phyloP scores from a whole-genome alignment of 495 filamentous ascomycete genomes.

The Penicillium daleae region DNA sequence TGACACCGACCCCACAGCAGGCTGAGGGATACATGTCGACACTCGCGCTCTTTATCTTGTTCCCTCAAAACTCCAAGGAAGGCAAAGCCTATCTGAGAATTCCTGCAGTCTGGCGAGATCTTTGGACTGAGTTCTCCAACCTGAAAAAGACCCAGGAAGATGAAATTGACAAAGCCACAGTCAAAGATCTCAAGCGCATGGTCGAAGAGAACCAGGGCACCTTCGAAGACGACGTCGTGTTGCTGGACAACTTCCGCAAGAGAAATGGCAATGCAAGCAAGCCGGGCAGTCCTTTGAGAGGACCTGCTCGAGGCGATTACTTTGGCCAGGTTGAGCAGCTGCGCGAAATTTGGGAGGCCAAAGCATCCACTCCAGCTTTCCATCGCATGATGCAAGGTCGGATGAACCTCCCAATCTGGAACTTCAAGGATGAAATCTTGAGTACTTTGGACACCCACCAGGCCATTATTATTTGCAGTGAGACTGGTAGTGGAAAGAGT shows the following conservation, averaged over 20 bases:
- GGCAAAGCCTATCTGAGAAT: conserved; percentile 82
- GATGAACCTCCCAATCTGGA: conserved; percentile 85
- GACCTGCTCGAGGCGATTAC: conserved; percentile 42
- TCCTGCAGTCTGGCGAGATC: conserved; percentile 77
- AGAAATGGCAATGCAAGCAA: conserved; percentile 61
- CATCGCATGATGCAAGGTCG: conserved; percentile 56
- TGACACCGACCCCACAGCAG: conserved; percentile 77
- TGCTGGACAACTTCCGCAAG: conserved; percentile 66
- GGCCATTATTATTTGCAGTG: conserved; percentile 88
- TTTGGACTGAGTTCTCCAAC: conserved; percentile 79
- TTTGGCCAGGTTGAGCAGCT: conserved; percentile 52
- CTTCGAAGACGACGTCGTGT: conserved; percentile 71
- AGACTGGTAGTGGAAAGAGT: conserved; percentile 96
- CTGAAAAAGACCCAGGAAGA: conserved; percentile 70
- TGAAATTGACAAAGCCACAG: conserved; percentile 63
- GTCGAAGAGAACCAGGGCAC: conserved; percentile 47
- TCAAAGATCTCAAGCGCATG: conserved; percentile 55
- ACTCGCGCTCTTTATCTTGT: conserved; percentile 77
- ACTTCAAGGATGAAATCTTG: conserved; percentile 76
- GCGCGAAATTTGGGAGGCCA: conserved; percentile 70
- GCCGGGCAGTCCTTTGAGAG: conserved; percentile 43
- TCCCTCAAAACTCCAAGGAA: conserved; percentile 74
- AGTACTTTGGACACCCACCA: conserved; percentile 72
- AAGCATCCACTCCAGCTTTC: conserved; percentile 60
- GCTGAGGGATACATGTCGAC: conserved; percentile 88